Conservation (phyloP, 345 rosid species). For the Bruguiera gymnorhiza region DNA sequence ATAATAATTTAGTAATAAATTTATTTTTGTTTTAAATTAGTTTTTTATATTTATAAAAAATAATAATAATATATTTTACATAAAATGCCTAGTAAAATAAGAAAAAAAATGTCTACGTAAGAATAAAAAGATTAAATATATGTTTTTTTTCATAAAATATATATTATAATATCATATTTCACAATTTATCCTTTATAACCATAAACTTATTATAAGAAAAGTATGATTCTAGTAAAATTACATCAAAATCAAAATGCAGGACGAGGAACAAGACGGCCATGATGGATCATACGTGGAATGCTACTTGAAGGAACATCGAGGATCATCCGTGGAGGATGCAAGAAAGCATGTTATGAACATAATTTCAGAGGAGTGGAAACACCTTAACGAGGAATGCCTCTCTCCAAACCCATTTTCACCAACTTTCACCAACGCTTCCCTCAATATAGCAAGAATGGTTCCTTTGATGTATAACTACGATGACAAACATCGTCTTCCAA, state of each 20-base stretch:
- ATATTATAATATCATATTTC: too few species aligned
- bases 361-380: constrained; percentile 58
- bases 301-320: constrained; percentile 42
- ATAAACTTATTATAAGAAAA: too few species aligned
- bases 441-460: constrained; percentile 52
- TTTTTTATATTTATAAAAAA: too few species aligned
- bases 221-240: too few species aligned
- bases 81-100: too few species aligned
- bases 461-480: constrained; percentile 56
- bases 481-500: constrained; percentile 37
- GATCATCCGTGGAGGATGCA: constrained; percentile 27
- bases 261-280: constrained; percentile 49
- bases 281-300: constrained; percentile 64
- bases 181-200: too few species aligned
- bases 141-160: too few species aligned
- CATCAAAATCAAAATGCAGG: constrained; percentile 22
- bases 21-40: too few species aligned
- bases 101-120: too few species aligned
- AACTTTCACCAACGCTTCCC: constrained; percentile 34
- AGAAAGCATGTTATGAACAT: constrained; percentile 25
- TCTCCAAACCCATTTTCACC: constrained; percentile 29
- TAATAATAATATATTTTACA: too few species aligned
- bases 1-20: too few species aligned
- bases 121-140: too few species aligned
- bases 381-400: constrained; percentile 45